Percentiles rank a stretch among this genome's conserved stretches.
phyloP scores from a whole-genome alignment of 169 alveolate genomes.

The Cyclospora cayetanensis region DNA sequence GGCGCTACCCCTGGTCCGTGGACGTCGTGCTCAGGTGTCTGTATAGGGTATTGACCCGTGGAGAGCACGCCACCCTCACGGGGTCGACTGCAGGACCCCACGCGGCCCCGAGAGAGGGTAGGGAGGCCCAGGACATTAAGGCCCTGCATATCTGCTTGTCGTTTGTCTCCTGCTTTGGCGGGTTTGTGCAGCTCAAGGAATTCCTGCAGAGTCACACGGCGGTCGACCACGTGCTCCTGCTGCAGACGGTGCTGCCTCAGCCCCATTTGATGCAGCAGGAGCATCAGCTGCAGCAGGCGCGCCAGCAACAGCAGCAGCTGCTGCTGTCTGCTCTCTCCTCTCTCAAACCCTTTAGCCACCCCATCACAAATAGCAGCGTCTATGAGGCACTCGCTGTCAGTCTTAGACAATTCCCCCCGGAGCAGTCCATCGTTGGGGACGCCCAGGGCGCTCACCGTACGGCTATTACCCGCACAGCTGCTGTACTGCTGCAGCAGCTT shows the following conservation, averaged over 20 bases:
- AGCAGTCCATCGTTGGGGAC: background rate
- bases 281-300: background rate
- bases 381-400: background rate
- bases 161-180: conserved; percentile 15
- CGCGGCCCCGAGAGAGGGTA: background rate
- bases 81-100: background rate
- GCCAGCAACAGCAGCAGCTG: conserved; percentile 26
- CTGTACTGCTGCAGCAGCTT: background rate
- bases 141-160: conserved; percentile 38
- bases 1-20: conserved; percentile 50
- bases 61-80: conserved; percentile 28
- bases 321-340: conserved; percentile 33
- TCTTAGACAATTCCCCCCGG: conserved; percentile 26
- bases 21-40: conserved; percentile 33
- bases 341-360: conserved; percentile 27
- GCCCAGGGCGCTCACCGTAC: background rate
- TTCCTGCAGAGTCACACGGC: background rate
- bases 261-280: background rate
- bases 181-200: background rate
- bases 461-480: background rate
- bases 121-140: background rate
- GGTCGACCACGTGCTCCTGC: conserved; percentile 47
- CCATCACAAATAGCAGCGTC: background rate
- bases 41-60: conserved; percentile 53
- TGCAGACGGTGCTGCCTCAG: conserved; percentile 22